Conservation (phyloP, 352 stramenopile genomes). For the Halophytophthora polymorphica region DNA sequence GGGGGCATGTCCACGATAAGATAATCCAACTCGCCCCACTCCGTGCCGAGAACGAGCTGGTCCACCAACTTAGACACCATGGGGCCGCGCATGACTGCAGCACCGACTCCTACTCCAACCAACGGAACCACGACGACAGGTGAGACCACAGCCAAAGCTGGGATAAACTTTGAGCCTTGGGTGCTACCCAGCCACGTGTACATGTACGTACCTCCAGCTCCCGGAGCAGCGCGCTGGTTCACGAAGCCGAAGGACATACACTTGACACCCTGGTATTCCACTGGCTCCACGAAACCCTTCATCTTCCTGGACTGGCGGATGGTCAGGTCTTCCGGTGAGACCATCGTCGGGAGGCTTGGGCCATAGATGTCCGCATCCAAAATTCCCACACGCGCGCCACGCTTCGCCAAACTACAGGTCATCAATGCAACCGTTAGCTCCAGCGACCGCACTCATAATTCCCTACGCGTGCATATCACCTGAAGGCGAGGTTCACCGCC, state of each 20-base stretch:
- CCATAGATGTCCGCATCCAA: constrained; percentile 99
- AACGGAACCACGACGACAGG: constrained; percentile 1
- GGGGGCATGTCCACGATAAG: constrained; percentile 98
- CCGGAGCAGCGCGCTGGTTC: constrained; percentile 78
- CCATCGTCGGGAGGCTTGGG: constrained; percentile 97
- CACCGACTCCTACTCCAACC: constrained; percentile 48
- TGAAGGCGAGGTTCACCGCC: constrained; percentile 98
- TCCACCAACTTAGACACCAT: constrained; percentile 98
- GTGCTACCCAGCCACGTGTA: too few relatives aligned
- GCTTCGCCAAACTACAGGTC: constrained; percentile 69
- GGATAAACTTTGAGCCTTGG: too few relatives aligned
- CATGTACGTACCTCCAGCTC: constrained; percentile 49
- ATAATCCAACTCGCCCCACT: constrained; percentile 99
- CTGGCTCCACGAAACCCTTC: constrained; percentile 76
- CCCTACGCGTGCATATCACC: constrained; percentile 24
- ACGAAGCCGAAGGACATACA: constrained; percentile 94
- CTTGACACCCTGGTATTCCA: constrained; percentile 87
- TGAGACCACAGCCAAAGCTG: constrained; percentile 12
- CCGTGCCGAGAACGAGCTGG: constrained; percentile 94
- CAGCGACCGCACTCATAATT: background rate
- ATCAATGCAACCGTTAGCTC: background rate
- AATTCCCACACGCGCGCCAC: constrained; percentile 94
- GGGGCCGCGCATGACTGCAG: constrained; percentile 94
- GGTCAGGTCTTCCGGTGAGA: constrained; percentile 63
- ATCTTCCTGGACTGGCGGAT: constrained; percentile 67